Percentiles rank a stretch among this genome's conserved stretches.
These are phyloP conservation scores for Mortierella claussenii DNA, from an alignment of 192 early-diverging fungal species.

Conservation along the genomic window DNA sequence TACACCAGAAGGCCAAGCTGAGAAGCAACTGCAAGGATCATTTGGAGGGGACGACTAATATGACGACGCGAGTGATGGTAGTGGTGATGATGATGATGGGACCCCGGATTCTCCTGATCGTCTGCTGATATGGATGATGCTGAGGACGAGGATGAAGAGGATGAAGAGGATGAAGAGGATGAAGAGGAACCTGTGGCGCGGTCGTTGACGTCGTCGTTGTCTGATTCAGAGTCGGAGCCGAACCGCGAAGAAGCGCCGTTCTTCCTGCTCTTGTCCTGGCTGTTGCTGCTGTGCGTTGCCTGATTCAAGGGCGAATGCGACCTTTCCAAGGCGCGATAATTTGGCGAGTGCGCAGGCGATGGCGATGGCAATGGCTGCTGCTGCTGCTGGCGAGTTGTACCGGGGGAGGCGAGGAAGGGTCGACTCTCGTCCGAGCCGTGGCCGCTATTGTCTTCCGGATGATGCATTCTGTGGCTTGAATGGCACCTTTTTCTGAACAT, in stretches of 20 bases:
- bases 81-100: background rate
- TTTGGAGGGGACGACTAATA: background rate
- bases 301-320: conserved; percentile 1
- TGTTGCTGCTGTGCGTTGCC: background rate
- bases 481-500: conserved; percentile 2
- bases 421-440: conserved; percentile 12
- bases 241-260: background rate
- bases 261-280: background rate
- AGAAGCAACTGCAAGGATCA: conserved; percentile 15
- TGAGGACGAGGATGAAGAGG: background rate
- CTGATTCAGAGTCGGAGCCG: conserved; percentile 1
- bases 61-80: background rate
- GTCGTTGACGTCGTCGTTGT: background rate
- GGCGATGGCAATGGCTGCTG: background rate
- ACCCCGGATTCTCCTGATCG: background rate
- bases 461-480: conserved; percentile 26
- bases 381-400: background rate
- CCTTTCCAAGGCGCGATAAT: background rate
- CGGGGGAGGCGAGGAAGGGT: conserved; percentile 6
- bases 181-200: background rate
- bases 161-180: background rate
- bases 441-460: background rate
- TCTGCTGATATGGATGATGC: background rate
- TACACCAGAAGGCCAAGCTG: conserved; percentile 34
- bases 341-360: background rate